These are phyloP conservation scores for Monosporozyma solicola DNA, from an alignment of 805 yeast genomes.

Conservation along the genomic window DNA sequence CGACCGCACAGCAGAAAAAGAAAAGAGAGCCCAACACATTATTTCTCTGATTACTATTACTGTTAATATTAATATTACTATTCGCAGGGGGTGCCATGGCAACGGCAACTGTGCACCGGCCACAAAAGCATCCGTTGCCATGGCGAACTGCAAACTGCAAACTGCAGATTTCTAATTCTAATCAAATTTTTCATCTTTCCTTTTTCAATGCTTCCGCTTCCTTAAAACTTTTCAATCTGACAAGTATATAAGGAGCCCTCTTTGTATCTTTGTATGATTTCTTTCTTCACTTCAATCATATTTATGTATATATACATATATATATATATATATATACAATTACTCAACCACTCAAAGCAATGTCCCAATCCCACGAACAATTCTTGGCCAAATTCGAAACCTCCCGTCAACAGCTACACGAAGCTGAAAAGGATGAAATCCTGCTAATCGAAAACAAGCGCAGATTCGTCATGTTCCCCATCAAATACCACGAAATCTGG, in stretches of 20 bases:
- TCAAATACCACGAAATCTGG: slow-evolving; percentile 96
- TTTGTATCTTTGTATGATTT: neutral
- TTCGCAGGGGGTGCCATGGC: neutral
- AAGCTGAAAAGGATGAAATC: slow-evolving; percentile 79
- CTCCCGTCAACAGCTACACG: slow-evolving; percentile 62
- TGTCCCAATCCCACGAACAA: slow-evolving; percentile 35
- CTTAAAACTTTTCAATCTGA: neutral
- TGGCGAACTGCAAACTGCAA: neutral
- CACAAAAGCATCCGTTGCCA: neutral
- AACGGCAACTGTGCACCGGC: neutral
- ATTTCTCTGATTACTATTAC: no score
- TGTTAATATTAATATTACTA: no score
- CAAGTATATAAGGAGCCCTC: neutral
- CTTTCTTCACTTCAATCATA: slow-evolving; percentile 2
- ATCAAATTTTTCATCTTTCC: neutral
- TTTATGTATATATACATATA: neutral
- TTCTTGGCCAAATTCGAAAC: slow-evolving; percentile 51
- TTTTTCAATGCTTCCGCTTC: neutral
- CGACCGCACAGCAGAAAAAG: neutral
- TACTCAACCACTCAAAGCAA: neutral
- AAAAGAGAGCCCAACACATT: no score
- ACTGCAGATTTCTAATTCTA: no score
- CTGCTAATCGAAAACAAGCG: slow-evolving; percentile 73
- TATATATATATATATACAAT: neutral
- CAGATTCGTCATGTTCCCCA: slow-evolving; percentile 92